Conservation (phyloP, 805 yeast species). For the Kuraishia hungarica region DNA sequence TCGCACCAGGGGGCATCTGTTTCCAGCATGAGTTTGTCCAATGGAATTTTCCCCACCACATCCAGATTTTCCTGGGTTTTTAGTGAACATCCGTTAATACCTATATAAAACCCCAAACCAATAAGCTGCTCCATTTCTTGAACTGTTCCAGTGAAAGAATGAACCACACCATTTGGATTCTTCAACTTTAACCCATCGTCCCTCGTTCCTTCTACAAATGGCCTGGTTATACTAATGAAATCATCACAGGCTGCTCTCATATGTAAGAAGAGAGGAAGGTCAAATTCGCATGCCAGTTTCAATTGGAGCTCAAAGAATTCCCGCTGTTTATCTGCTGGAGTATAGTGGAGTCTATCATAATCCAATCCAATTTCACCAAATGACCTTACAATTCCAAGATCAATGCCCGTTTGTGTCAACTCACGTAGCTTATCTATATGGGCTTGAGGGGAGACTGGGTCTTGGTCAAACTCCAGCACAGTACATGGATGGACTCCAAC, state of each 20-base stretch:
- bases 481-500: slow-evolving; percentile 96
- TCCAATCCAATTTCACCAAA: slow-evolving; percentile 96
- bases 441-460: slow-evolving; percentile 14
- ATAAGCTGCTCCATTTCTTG: slow-evolving; percentile 55
- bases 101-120: slow-evolving; percentile 55
- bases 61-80: slow-evolving; percentile 66
- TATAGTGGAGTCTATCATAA: slow-evolving; percentile 78
- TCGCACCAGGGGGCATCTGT: slow-evolving; percentile 99
- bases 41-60: slow-evolving; percentile 62
- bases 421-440: slow-evolving; percentile 42
- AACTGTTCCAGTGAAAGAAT: slow-evolving; percentile 83
- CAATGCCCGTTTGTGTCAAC: slow-evolving; percentile 38
- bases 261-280: slow-evolving; percentile 80
- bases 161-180: slow-evolving; percentile 70
- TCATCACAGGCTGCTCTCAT: slow-evolving; percentile 84
- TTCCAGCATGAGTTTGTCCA: slow-evolving; percentile 67
- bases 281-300: slow-evolving; percentile 47
- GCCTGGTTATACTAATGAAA: slow-evolving; percentile 54
- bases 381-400: slow-evolving; percentile 54
- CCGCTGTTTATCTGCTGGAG: slow-evolving; percentile 60
- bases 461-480: slow-evolving; percentile 43
- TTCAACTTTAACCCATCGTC: slow-evolving; percentile 16
- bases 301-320: slow-evolving; percentile 67
- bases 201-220: slow-evolving; percentile 43
- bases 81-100: slow-evolving; percentile 91